These are phyloP conservation scores for Nitzschia palea DNA, from an alignment of 108 stramenopile genomes.

Conservation along the genomic window DNA sequence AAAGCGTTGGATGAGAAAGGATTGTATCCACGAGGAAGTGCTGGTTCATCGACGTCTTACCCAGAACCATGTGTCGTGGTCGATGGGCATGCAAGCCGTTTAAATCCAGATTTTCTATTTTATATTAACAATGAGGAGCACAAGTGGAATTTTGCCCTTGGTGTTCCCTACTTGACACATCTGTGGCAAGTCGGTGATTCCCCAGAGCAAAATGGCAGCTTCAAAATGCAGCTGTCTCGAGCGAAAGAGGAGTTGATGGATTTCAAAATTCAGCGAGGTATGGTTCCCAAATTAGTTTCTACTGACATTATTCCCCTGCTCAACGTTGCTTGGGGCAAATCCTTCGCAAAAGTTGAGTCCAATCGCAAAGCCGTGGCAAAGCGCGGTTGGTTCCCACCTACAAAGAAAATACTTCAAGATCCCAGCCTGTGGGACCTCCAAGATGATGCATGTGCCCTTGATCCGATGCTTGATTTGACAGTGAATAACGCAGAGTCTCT, in stretches of 20 bases:
- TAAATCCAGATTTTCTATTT: not conserved
- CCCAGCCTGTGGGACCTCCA: not conserved
- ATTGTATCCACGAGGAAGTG: not conserved
- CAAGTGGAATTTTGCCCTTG: not conserved
- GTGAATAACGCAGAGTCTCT: not conserved
- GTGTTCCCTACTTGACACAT: not conserved
- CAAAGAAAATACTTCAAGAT: not conserved
- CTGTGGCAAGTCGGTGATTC: not conserved
- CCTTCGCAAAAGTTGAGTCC: not conserved
- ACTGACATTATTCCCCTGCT: not conserved
- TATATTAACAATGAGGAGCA: constrained; percentile 1
- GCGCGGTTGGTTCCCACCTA: not conserved
- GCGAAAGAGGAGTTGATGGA: not conserved
- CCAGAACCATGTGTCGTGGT: not conserved
- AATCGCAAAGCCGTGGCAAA: not conserved
- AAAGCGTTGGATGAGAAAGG: not conserved
- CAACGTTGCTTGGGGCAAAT: not conserved
- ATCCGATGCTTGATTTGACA: too few relatives aligned
- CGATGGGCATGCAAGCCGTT: not conserved
- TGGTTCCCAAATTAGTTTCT: not conserved
- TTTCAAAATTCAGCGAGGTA: not conserved
- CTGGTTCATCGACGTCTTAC: not conserved
- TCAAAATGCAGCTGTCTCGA: not conserved
- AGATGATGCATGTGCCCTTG: not conserved
- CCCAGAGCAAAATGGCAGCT: not conserved